phyloP scores from a whole-genome alignment of 1,284 basidiomycete genomes.

The Xanthoconium separans region DNA sequence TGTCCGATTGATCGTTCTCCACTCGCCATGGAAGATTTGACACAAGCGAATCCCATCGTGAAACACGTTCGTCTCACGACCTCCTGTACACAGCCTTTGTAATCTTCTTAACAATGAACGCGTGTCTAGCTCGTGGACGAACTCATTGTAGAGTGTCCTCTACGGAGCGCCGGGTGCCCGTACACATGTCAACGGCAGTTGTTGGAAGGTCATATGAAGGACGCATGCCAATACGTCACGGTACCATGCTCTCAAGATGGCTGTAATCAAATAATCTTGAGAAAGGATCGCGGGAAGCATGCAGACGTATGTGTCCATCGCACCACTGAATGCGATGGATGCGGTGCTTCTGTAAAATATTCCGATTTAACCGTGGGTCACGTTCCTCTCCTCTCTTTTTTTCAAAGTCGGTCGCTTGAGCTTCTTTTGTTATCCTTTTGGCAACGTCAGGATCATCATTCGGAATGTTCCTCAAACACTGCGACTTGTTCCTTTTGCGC shows the following conservation, averaged over 20 bases:
- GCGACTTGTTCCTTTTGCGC: slow-evolving; percentile 42
- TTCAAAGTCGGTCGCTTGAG: background rate
- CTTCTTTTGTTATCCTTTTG: background rate
- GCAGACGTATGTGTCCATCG: slow-evolving; percentile 36
- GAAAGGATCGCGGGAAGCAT: slow-evolving; percentile 45
- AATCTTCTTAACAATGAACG: slow-evolving; percentile 13
- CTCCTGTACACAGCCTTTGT: slow-evolving; percentile 11
- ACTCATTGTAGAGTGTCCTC: slow-evolving; percentile 71
- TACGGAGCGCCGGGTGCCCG: slow-evolving; percentile 57
- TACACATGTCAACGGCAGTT: slow-evolving; percentile 70
- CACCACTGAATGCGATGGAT: slow-evolving; percentile 38
- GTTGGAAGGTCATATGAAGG: slow-evolving; percentile 61
- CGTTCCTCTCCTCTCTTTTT: slow-evolving; percentile 1
- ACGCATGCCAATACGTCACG: slow-evolving; percentile 57
- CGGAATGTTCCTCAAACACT: slow-evolving; percentile 37
- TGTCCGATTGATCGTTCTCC: slow-evolving; percentile 84
- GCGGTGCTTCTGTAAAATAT: slow-evolving; percentile 33
- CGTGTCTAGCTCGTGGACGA: slow-evolving; percentile 76
- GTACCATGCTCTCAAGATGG: slow-evolving; percentile 52
- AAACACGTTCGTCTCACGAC: slow-evolving; percentile 57
- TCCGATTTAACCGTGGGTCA: slow-evolving; percentile 38
- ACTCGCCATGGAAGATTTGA: slow-evolving; percentile 52
- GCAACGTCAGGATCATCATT: slow-evolving; percentile 36
- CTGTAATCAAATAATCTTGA: slow-evolving; percentile 44
- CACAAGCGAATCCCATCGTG: slow-evolving; percentile 65